These are phyloP conservation scores for Mycena maculata DNA, from an alignment of 768 basidiomycete genomes.

Conservation along the genomic window DNA sequence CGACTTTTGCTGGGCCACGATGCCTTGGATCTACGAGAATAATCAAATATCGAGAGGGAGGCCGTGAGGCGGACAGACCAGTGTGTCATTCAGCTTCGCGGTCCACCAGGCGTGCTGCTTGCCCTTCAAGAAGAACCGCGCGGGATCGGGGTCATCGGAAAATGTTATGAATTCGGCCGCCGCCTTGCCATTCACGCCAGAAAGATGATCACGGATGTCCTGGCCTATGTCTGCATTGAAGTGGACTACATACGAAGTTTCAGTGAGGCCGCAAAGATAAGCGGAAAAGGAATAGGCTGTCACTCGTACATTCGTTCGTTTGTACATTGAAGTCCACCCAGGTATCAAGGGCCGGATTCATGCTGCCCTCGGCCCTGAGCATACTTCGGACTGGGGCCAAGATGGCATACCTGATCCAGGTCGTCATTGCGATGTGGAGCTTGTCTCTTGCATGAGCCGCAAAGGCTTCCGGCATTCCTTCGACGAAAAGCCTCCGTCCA, in stretches of 20 bases:
- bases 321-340: constrained; percentile 18
- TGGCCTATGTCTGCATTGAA: constrained; percentile 9
- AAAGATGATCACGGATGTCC: constrained; percentile 13
- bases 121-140: constrained; percentile 13
- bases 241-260: constrained; percentile 17
- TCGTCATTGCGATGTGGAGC: constrained; percentile 14
- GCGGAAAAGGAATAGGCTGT: no score
- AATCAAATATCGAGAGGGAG: no score
- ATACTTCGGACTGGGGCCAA: neutral
- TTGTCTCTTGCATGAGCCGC: constrained; percentile 11
- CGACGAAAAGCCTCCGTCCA: constrained; percentile 24
- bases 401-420: constrained; percentile 19
- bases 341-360: neutral
- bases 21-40: neutral
- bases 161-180: constrained; percentile 21
- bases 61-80: no score
- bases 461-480: constrained; percentile 23
- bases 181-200: constrained; percentile 22
- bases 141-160: constrained; percentile 3
- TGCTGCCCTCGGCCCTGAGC: neutral
- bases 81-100: neutral
- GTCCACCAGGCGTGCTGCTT: constrained; percentile 19
- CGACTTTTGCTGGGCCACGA: neutral
- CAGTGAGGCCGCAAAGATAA: neutral
- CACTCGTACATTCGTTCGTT: constrained; percentile 12